Base-by-base conservation (phyloP, 352 stramenopile genomes). In the Aphanomyces stellatus region DNA sequence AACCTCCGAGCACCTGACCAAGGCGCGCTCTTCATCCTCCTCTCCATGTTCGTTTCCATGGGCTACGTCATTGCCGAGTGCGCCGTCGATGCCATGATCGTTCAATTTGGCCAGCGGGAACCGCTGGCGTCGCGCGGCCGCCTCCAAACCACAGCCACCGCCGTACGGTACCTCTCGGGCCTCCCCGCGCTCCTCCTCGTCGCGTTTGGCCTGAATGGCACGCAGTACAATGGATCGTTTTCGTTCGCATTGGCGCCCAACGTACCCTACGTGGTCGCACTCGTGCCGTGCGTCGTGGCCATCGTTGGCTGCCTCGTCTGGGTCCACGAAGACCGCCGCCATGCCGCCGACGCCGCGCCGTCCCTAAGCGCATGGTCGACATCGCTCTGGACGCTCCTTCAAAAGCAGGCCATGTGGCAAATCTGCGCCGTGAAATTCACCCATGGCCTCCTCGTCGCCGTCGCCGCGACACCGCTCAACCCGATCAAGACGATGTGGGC, bases 31-130 rank as follows among this genome's bases (percentile, higher is more conserved):
- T 62, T 53, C 48, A 62, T 69, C 24, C 27, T 69, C 30, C 40
- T 69, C n/a, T 62, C 53, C 7, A 62, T 22, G 57, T 41, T 89
- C 0, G 80, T 83, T 17, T 81, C 77, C 33, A 64, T 87, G 0
- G 81, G 82, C 27, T 87, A 87, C 46, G 77, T 91, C 34, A 85
- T 89, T 60, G 80, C 79, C 3, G 82, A 89, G 48, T 78, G 88
- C 22, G 80, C 80, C 1, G 83, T 74, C 25, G 80, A 91, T 51
- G 80, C 77, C 8, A 75, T 88, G 60, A 85, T 91, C 77, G 78
- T 88, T 49, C 78, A 89, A 40, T 78, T 87, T 35, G 80, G 80
- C 27, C 82, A 89, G 66, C 75, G 85, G 30, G 80, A 91, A 43
- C 76, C 81, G 24, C 80, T 89, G 7, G 80, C 86, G 25, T 69